Conservation (phyloP, 768 basidiomycete genomes). For the Lentinula raphanica region DNA sequence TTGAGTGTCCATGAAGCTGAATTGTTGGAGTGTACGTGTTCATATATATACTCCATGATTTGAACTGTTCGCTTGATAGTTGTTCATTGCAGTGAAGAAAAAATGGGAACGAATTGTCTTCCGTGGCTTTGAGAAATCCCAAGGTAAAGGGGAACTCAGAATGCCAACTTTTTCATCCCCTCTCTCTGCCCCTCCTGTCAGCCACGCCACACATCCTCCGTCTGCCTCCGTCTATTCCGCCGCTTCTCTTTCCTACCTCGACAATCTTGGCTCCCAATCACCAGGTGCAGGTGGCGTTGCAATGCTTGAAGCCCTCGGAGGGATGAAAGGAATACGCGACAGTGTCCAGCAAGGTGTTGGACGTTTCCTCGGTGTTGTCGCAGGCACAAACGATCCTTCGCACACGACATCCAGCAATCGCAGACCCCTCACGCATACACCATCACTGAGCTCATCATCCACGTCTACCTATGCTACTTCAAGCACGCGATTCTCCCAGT, state of each 20-base stretch:
- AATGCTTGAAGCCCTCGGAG: slow-evolving; percentile 33
- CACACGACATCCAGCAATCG: not conserved
- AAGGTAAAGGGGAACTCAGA: not conserved
- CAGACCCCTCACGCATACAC: slow-evolving; percentile 1
- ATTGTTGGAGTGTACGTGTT: slow-evolving; percentile 50
- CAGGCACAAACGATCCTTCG: slow-evolving; percentile 5
- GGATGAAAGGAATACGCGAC: slow-evolving; percentile 46
- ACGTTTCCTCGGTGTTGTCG: slow-evolving; percentile 47
- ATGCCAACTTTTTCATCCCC: slow-evolving; percentile 16
- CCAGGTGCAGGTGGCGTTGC: slow-evolving; percentile 25
- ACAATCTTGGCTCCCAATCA: slow-evolving; percentile 2
- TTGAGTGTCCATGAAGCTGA: slow-evolving; percentile 70
- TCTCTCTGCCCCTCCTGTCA: slow-evolving; percentile 13
- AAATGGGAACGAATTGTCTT: slow-evolving; percentile 82
- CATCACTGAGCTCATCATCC: slow-evolving; percentile 5
- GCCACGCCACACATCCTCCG: slow-evolving; percentile 8
- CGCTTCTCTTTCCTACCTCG: slow-evolving; percentile 7
- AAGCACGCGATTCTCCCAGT: slow-evolving; percentile 1
- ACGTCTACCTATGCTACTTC: not conserved
- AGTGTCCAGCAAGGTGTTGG: slow-evolving; percentile 42
- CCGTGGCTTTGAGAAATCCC: slow-evolving; percentile 44
- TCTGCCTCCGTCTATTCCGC: slow-evolving; percentile 13
- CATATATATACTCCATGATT: not conserved
- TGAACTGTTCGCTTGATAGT: not conserved
- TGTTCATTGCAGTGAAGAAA: slow-evolving; percentile 51